Percentiles rank a stretch among this genome's conserved stretches.
Evolutionary conservation across 148 eudicot genomes (phyloP).

Genomic region (Silene uniflora): DNA sequence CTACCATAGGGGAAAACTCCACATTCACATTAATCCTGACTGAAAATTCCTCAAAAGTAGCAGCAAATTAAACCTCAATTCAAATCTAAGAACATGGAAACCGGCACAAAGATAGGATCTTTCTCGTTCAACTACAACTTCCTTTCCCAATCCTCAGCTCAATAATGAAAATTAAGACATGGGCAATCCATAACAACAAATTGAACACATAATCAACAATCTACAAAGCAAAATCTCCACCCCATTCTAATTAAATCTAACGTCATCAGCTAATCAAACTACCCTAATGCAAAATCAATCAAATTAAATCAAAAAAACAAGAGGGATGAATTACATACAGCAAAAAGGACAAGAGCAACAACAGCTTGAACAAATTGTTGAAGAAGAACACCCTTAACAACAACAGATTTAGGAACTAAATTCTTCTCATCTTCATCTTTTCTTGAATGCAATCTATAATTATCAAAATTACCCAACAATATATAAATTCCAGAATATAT

Average conservation of each 20-base stretch:
- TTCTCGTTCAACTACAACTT: background rate
- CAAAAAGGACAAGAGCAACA: no score
- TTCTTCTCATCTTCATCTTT: no score
- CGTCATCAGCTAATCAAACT: background rate
- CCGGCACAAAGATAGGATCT: background rate
- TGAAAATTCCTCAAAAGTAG: no score
- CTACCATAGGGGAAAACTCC: no score
- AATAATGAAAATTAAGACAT: background rate
- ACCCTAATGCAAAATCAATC: background rate
- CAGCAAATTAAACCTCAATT: no score
- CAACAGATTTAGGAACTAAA: no score
- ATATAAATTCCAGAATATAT: slow-evolving; percentile 65
- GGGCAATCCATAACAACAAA: background rate
- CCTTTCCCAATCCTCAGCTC: background rate
- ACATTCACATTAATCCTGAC: no score
- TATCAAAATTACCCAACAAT: slow-evolving; percentile 44
- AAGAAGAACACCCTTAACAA: no score
- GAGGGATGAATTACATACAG: slow-evolving; percentile 34
- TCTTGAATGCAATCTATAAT: slow-evolving; percentile 65
- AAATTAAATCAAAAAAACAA: slow-evolving; percentile 2
- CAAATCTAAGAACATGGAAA: background rate
- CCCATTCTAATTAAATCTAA: background rate
- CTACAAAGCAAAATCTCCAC: no score
- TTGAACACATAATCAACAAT: background rate
- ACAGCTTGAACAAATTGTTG: no score